Base-by-base conservation (phyloP, 148 eudicot genomes). In the Fagopyrum tataricum region DNA sequence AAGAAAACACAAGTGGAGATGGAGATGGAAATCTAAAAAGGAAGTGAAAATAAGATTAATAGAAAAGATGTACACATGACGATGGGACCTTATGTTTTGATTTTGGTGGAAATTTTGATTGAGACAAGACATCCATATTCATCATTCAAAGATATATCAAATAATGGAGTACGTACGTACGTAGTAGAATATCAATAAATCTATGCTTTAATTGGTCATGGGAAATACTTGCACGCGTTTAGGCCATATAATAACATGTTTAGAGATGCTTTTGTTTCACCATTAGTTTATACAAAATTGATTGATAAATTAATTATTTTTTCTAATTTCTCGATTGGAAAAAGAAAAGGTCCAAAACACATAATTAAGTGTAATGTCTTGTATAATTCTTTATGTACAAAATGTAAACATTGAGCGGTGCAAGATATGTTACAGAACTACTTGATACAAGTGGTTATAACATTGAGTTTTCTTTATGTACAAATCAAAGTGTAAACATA, bases 81-180 rank as follows among this genome's bases (percentile, higher is more conserved):
- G 9, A 64, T 64, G 69, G 69, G 69, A 59, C 69, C 69, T 64
- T 31, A 64, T 64, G 69, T 64, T 64, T 61, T 64, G 69, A 56
- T 64, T 64, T 64, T 11, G 43, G n/a, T 12, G 43, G 43, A 15
- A 64, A 37, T 64, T 64, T 64, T 64, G 69, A 64, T 64, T 39
- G 44, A 39, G 44, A 64, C 69, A 64, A 64, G 8, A 64, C 69
- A 64, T 64, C 0, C 17, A 39, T 7, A 37, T 31, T 39, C n/a
- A 64, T 64, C 43, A 56, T 12, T 13, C 6, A 61, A 24, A 61
- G 41, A 61, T 61, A 4, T 1, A 61, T 61, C 39, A 24, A 26
- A 24, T 61, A 26, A 31, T 61, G 8, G 41, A 61, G 40, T 84
- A 69, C 74, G 83, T 55, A 20, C 6, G 5, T n/a, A 7, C 20